Evolutionary conservation across 805 yeast species (phyloP), one percentile per base, ranked within the genome.

Genomic region (Schizosaccharomyces cryophilus): DNA sequence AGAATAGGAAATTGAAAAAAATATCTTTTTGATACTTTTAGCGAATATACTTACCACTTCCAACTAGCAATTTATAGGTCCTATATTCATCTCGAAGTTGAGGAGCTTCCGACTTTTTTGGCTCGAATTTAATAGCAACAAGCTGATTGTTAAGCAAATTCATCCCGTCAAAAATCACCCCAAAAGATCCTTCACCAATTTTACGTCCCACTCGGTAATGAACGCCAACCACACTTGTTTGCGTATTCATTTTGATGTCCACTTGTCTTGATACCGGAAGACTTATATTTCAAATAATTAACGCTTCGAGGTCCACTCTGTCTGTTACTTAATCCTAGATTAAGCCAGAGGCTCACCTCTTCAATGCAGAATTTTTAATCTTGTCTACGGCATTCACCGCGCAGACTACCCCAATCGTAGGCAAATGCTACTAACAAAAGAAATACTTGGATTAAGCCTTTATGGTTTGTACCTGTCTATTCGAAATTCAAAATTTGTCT

Each of bases 141-240:
- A 86, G 94, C 64, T 83, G 84, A 65, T 89, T 89, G 74, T 88
- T 90, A 67, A 93, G 81, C 69, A 93, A 78, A 71, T 93, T 90
- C 54, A 87, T 80, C 64, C 98, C 98, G 74, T 93, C 97, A 70
- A 93, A 93, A 63, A 93, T 84, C 61, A 93, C 95, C 62, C 98
- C 98, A 72, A 93, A 93, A 3, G 97, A 90, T 55, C 98, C 98
- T 73, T 93, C 97, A 62, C 98, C 98, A 64, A 93, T 89, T 74
- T 93, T 93, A 72, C 89, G 90, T 63, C 97, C 98, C 62, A 93
- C 93, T 67, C 88, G 85, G 74, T 89, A 93, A 75, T 93, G 98
- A 64, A 90, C 82, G 29, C 98, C 98, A 58, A 93, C 96, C 51
- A 84, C 80, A 70, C 80, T 81, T 54, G 81, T 51, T 51, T 51